Conservation (phyloP, 2,329 filamentous ascomycete species). For the Didymella segeticola region DNA sequence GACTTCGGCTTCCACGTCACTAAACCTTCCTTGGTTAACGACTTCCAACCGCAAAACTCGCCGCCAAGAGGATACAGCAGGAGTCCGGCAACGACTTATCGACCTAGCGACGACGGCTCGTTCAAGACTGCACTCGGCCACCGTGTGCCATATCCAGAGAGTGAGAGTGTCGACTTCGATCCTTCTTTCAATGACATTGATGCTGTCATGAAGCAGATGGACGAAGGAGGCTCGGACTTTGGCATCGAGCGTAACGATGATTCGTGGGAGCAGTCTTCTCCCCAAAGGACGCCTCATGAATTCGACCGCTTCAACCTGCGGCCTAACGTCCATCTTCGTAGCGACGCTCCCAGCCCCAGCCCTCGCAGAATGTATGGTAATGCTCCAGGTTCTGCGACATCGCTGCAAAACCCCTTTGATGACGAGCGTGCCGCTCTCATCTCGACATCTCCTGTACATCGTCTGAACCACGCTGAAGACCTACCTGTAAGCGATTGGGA, state of each 20-base stretch:
- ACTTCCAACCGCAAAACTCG: constrained; percentile 17
- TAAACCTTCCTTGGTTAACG: constrained; percentile 40
- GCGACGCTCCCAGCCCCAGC: constrained; percentile 76
- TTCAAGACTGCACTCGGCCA: constrained; percentile 47
- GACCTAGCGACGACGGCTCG: constrained; percentile 50
- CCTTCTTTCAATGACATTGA: constrained; percentile 83
- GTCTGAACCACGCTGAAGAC: constrained; percentile 68
- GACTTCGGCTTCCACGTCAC: constrained; percentile 50
- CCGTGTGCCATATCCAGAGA: constrained; percentile 42
- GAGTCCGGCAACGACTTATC: constrained; percentile 50
- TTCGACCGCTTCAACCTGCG: constrained; percentile 42
- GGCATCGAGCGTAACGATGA: constrained; percentile 71
- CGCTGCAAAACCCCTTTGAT: constrained; percentile 63
- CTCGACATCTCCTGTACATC: constrained; percentile 65
- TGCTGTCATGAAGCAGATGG: constrained; percentile 86
- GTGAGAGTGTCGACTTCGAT: constrained; percentile 47
- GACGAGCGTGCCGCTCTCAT: constrained; percentile 66
- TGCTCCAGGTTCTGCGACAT: constrained; percentile 44
- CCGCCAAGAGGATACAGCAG: constrained; percentile 38
- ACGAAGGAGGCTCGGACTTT: constrained; percentile 74
- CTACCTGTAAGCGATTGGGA: constrained; percentile 90
- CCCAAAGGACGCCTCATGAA: constrained; percentile 41
- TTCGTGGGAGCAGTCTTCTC: constrained; percentile 47
- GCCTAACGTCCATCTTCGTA: constrained; percentile 59
- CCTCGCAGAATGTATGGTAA: constrained; percentile 60